These are phyloP conservation scores for Alternaria ventricosa DNA, from an alignment of 2,329 filamentous ascomycete genomes.

Conservation along the genomic window DNA sequence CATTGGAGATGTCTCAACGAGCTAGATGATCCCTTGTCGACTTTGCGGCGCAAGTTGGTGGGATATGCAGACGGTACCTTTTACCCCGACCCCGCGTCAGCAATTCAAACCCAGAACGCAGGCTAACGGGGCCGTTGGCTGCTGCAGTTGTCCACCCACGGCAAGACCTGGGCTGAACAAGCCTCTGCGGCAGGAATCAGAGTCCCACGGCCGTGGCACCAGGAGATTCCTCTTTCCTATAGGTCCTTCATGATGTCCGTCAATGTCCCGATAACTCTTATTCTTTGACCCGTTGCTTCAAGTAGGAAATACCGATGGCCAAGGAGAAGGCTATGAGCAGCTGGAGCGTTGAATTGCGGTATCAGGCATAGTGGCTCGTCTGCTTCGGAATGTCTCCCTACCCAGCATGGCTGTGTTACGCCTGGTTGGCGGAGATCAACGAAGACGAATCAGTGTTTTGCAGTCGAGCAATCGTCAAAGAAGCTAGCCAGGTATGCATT, in stretches of 20 bases:
- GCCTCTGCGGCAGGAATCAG: background rate
- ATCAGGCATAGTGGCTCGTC: conserved; percentile 7
- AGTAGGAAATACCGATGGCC: background rate
- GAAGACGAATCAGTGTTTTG: conserved; percentile 9
- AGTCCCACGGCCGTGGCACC: conserved; percentile 3
- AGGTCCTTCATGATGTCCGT: background rate
- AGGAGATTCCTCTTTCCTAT: background rate
- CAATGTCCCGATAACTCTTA: background rate
- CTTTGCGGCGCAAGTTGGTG: conserved; percentile 2
- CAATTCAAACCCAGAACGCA: conserved; percentile 18
- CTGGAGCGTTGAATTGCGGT: conserved; percentile 1
- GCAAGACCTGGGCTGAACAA: conserved; percentile 5
- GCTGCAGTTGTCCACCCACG: conserved; percentile 5
- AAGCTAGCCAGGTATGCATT: background rate
- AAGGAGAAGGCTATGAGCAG: background rate
- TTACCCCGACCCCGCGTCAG: conserved; percentile 32
- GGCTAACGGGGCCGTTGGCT: conserved; percentile 8
- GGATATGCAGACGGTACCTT: conserved; percentile 17
- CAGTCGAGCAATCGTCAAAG: background rate
- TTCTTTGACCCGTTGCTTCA: background rate
- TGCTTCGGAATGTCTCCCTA: conserved; percentile 4
- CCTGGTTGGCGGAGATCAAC: conserved; percentile 12
- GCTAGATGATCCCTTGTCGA: conserved; percentile 3
- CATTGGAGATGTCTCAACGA: conserved; percentile 19
- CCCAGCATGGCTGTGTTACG: conserved; percentile 18